Percentiles rank a stretch among this genome's conserved stretches.
Conservation (phyloP, 352 stramenopile genomes). For the Phytophthora sp. region DNA sequence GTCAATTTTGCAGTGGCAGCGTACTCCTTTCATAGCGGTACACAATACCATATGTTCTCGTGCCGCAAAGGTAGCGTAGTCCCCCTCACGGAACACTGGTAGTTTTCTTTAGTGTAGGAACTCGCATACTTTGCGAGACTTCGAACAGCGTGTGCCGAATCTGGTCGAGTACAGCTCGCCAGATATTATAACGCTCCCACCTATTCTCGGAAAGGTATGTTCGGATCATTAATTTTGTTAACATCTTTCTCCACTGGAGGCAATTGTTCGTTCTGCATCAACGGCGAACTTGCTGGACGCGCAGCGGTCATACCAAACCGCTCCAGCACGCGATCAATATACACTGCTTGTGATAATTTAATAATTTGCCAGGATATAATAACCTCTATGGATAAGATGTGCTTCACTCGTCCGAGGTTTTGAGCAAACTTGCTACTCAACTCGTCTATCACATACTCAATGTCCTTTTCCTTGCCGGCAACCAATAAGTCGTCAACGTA, state of each 20-base stretch:
- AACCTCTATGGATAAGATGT: conserved; percentile 1
- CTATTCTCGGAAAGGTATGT: background rate
- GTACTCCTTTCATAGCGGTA: background rate
- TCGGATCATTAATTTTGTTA: conserved; percentile 3
- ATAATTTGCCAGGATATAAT: background rate
- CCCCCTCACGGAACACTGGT: background rate
- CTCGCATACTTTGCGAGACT: background rate
- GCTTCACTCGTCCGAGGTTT: conserved; percentile 6
- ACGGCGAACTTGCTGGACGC: background rate
- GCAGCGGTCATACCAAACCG: background rate
- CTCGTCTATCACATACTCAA: background rate
- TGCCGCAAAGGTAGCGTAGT: background rate
- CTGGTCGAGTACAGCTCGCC: background rate
- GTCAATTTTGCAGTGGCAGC: background rate
- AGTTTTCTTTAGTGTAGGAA: conserved; percentile 4
- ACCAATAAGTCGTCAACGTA: background rate
- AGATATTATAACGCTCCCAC: conserved; percentile 12
- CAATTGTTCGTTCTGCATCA: conserved; percentile 6
- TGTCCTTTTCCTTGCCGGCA: background rate
- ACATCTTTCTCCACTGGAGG: background rate
- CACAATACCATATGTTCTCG: background rate
- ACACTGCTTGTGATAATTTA: conserved; percentile 5
- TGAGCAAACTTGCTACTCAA: background rate
- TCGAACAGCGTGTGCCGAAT: conserved; percentile 2
- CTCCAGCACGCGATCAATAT: background rate